Base-by-base conservation (phyloP, 495 filamentous ascomycete genomes). In the Arthonia radiata region DNA sequence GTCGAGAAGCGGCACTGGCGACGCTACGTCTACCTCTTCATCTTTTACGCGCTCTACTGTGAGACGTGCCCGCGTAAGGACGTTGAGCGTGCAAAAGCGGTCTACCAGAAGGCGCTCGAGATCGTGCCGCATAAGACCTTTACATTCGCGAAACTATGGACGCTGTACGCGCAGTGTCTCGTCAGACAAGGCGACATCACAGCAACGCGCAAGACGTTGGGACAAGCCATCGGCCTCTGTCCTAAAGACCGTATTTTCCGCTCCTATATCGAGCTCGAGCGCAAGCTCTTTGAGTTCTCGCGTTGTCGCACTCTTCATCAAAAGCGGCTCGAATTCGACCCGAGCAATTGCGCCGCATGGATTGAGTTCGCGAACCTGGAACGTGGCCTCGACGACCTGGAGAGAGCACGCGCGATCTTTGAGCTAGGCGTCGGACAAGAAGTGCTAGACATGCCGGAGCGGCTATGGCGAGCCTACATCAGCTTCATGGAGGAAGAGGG, bases 1-100 rank as follows among this genome's bases (percentile, higher is more conserved):
- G 77, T 89, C 37, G 86, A 94, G 50, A 97, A 97, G 54, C 65
- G 86, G 19, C 82, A 94, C 48, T 97, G 86, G 86, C 61, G 86
- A 31, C 57, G 86, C 14, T 97, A 97, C 44, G 90, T 97, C 33
- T 97, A 92, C 46, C 62, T 97, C 3, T 97, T 83, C 75, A 65
- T 93, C 24, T 92, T 93, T 53, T 97, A 97, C 48, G 86, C 89
- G 1, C 48, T 91, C 11, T 94, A 71, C 67, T n/a, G n/a, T n/a
- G 83, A 93, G 45, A 86, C 94, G 41, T 66, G 71, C 56, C 71
- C 80, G 30, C 63, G 64, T 14, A 71, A 72, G 36, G 81, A 94
- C 38, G 43, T 66, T 18, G 61, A 71, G 13, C 69, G 89, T 18
- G 80, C 83, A 5, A 64, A 76, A 16, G 75, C 92, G 39, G 78